Percentiles rank a stretch among this genome's conserved stretches.
Evolutionary conservation across 2,329 filamentous ascomycete genomes (phyloP).

Genomic region (Chrysosporium queenslandicum): DNA sequence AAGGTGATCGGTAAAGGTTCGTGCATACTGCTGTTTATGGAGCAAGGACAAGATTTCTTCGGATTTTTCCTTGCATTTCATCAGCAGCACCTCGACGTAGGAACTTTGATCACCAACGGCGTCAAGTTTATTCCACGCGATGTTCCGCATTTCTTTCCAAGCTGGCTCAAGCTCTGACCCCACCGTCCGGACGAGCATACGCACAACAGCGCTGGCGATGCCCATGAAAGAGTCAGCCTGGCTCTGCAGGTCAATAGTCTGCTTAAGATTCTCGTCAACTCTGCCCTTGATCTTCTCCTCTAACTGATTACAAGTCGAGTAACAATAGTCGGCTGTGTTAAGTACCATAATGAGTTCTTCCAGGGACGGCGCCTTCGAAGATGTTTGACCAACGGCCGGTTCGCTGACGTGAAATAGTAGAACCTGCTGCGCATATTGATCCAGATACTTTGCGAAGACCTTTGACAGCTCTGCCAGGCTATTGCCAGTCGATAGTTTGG

Average conservation of each 20-base stretch:
- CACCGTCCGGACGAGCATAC: slow-evolving; percentile 72
- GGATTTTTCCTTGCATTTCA: slow-evolving; percentile 59
- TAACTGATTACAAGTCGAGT: slow-evolving; percentile 80
- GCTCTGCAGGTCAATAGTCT: slow-evolving; percentile 75
- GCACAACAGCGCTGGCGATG: slow-evolving; percentile 77
- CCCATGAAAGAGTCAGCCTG: slow-evolving; percentile 94
- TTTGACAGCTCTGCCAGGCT: slow-evolving; percentile 73
- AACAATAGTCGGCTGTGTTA: slow-evolving; percentile 97
- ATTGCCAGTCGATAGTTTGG: slow-evolving; percentile 86
- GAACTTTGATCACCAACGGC: slow-evolving; percentile 86
- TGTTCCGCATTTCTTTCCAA: slow-evolving; percentile 97
- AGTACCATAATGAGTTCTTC: slow-evolving; percentile 77
- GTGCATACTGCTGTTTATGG: slow-evolving; percentile 84
- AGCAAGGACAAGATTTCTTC: slow-evolving; percentile 66
- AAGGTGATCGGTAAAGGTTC: slow-evolving; percentile 92
- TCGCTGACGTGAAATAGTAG: slow-evolving; percentile 62
- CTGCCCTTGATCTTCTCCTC: slow-evolving; percentile 90
- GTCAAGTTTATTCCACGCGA: slow-evolving; percentile 88
- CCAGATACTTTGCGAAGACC: slow-evolving; percentile 83
- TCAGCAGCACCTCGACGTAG: slow-evolving; percentile 74
- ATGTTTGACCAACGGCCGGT: slow-evolving; percentile 45
- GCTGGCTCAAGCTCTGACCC: slow-evolving; percentile 72
- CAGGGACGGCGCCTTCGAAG: slow-evolving; percentile 44
- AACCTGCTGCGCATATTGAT: slow-evolving; percentile 91
- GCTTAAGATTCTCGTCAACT: slow-evolving; percentile 67